Evolutionary conservation across 1,284 basidiomycete genomes (phyloP).

Genomic region (Ustilago bromivora): DNA sequence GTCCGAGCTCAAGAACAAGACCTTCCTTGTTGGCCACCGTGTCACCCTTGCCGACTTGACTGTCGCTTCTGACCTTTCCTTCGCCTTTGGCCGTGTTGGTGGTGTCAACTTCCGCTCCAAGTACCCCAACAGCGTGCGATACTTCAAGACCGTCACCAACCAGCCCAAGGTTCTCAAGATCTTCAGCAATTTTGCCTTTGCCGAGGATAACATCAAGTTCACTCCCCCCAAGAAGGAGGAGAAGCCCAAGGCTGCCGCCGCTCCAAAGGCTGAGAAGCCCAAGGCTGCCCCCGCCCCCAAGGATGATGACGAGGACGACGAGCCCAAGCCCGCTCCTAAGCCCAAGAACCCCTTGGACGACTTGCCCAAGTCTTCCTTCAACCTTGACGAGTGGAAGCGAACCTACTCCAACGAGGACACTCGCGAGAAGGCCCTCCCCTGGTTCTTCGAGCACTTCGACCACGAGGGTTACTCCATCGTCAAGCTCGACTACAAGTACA

Average conservation of each 20-base stretch:
- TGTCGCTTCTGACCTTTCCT: conserved; percentile 73
- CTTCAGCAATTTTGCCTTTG: conserved; percentile 73
- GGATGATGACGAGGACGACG: conserved; percentile 75
- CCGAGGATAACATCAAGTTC: conserved; percentile 80
- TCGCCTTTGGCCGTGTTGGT: conserved; percentile 39
- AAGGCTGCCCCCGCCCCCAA: conserved; percentile 74
- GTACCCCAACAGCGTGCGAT: conserved; percentile 81
- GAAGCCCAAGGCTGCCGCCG: conserved; percentile 64
- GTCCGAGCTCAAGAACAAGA: conserved; percentile 80
- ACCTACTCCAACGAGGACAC: conserved; percentile 98
- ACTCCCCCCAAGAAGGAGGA: conserved; percentile 77
- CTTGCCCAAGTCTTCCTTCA: conserved; percentile 90
- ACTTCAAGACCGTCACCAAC: conserved; percentile 78
- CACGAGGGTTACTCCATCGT: conserved; percentile 88
- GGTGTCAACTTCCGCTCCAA: conserved; percentile 63
- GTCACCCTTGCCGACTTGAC: conserved; percentile 91
- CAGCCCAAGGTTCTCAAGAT: conserved; percentile 72
- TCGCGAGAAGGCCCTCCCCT: conserved; percentile 61
- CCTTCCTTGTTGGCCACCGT: conserved; percentile 92
- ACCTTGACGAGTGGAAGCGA: conserved; percentile 98
- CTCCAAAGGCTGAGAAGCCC: conserved; percentile 73
- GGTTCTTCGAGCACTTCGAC: conserved; percentile 79
- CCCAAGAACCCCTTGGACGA: conserved; percentile 93
- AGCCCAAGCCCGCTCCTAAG: conserved; percentile 76
- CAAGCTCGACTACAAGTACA: conserved; percentile 97